These are phyloP conservation scores for Mucor indicus DNA, from an alignment of 371 early-diverging fungal genomes.

Conservation along the genomic window DNA sequence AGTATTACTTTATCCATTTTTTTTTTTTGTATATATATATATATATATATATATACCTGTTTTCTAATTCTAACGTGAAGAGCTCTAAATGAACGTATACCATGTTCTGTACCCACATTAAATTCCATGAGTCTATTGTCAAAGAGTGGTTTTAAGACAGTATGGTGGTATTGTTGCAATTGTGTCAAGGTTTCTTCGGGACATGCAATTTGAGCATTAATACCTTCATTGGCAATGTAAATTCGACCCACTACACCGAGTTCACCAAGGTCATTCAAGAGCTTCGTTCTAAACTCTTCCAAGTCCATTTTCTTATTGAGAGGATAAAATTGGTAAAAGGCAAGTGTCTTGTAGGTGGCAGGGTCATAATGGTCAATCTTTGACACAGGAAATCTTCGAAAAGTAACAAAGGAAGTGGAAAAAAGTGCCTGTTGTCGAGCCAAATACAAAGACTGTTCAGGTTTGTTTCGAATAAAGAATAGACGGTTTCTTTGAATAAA, in stretches of 20 bases:
- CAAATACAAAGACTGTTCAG: too few relatives aligned
- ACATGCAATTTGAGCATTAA: slow-evolving; percentile 82
- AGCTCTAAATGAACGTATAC: slow-evolving; percentile 61
- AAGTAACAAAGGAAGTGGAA: too few relatives aligned
- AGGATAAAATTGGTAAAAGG: slow-evolving; percentile 70
- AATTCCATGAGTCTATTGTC: slow-evolving; percentile 52
- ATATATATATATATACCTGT: slow-evolving; percentile 37
- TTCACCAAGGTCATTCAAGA: slow-evolving; percentile 45
- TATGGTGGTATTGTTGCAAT: slow-evolving; percentile 37
- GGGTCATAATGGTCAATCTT: slow-evolving; percentile 24
- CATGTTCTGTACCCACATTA: slow-evolving; percentile 70
- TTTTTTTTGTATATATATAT: background rate
- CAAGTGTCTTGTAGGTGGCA: slow-evolving; percentile 59
- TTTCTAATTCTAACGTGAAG: slow-evolving; percentile 72
- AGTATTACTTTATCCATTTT: background rate
- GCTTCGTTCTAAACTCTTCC: slow-evolving; percentile 41
- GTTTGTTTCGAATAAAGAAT: too few relatives aligned
- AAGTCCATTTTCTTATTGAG: slow-evolving; percentile 40
- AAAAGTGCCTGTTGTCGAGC: too few relatives aligned
- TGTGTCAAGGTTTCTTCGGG: slow-evolving; percentile 47
- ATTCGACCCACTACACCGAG: slow-evolving; percentile 71
- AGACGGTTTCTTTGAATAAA: too few relatives aligned
- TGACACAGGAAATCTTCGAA: slow-evolving; percentile 9
- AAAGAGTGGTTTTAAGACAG: slow-evolving; percentile 24
- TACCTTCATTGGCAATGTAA: slow-evolving; percentile 76